phyloP scores from a whole-genome alignment of 2,329 filamentous ascomycete genomes.

The Cryphonectria naterciae region DNA sequence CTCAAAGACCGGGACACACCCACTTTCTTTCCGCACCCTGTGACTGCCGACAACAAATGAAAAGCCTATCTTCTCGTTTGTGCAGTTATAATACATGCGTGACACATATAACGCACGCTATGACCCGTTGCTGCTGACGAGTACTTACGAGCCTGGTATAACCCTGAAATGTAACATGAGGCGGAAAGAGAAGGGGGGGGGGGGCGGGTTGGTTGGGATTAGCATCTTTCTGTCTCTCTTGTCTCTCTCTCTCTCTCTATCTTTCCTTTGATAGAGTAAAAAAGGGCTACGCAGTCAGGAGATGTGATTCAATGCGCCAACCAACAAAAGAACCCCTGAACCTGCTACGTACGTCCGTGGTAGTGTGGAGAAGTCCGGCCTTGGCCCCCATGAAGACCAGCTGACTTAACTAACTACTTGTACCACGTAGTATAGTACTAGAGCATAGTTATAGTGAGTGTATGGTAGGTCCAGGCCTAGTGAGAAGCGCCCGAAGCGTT shows the following conservation, averaged over 20 bases:
- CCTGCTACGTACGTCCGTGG: not conserved
- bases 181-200: not conserved
- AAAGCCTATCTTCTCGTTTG: not conserved
- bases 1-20: too few relatives aligned
- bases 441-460: not conserved
- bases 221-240: not conserved
- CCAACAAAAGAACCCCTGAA: not conserved
- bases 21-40: not conserved
- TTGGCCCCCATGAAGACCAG: not conserved
- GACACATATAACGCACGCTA: not conserved
- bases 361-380: not conserved
- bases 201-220: not conserved
- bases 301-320: not conserved
- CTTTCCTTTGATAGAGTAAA: not conserved
- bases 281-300: not conserved
- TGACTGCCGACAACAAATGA: too few relatives aligned
- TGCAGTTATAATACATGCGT: not conserved
- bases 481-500: not conserved
- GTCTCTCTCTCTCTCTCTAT: not conserved
- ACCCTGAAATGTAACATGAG: not conserved
- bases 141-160: not conserved
- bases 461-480: not conserved
- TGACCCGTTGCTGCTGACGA: not conserved
- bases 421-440: not conserved
- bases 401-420: not conserved